These are phyloP conservation scores for Podaxis sp. DNA, from an alignment of 768 basidiomycete species.

Conservation along the genomic window DNA sequence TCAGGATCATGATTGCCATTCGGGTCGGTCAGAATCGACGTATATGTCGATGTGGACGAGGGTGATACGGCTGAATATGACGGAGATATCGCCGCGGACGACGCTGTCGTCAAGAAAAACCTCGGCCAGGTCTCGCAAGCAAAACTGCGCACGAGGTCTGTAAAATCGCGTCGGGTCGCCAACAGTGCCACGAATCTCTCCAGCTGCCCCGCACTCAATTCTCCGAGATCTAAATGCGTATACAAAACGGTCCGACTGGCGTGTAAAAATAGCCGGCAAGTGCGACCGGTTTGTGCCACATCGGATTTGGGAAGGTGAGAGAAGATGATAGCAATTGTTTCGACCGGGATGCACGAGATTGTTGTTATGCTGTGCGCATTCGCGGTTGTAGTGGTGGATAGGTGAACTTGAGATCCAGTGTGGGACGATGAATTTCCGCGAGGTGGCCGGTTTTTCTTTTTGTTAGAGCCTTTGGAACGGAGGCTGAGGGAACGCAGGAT, in stretches of 20 bases:
- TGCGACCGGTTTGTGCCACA: slow-evolving; percentile 27
- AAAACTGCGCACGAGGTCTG: slow-evolving; percentile 38
- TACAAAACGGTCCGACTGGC: slow-evolving; percentile 35
- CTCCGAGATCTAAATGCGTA: slow-evolving; percentile 30
- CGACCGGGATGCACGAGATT: slow-evolving; percentile 26
- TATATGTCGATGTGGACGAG: not conserved
- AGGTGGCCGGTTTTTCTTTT: slow-evolving; percentile 16
- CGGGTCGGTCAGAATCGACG: not conserved
- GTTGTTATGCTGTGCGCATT: not conserved
- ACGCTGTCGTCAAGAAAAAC: slow-evolving; percentile 27
- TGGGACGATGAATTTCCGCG: slow-evolving; percentile 11
- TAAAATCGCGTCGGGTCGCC: slow-evolving; percentile 36
- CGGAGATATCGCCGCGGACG: not conserved
- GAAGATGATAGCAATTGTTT: slow-evolving; percentile 33
- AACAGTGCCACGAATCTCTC: slow-evolving; percentile 36
- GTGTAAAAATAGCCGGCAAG: slow-evolving; percentile 32
- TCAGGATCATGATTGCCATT: slow-evolving; percentile 14
- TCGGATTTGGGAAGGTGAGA: slow-evolving; percentile 30
- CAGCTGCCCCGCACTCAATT: slow-evolving; percentile 26
- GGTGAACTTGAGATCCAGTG: not conserved
- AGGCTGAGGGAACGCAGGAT: slow-evolving; percentile 26
- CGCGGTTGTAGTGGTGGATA: not conserved
- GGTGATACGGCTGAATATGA: not conserved
- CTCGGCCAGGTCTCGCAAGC: slow-evolving; percentile 42
- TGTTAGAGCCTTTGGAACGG: slow-evolving; percentile 15